Evolutionary conservation across 805 yeast genomes (phyloP).

Genomic region (Lipomyces sp.): DNA sequence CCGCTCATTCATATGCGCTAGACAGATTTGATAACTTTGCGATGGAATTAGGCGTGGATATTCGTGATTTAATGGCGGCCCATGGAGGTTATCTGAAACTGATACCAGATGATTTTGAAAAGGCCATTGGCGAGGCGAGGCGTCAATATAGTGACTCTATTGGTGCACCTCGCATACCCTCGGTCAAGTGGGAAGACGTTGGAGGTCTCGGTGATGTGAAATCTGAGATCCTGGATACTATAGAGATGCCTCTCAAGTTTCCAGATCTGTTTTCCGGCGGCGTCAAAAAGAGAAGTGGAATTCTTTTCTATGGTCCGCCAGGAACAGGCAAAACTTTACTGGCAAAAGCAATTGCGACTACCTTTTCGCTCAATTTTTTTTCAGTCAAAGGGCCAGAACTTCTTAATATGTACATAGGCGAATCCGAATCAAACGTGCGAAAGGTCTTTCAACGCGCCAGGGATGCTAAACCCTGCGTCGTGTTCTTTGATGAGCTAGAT

Average conservation of each 20-base stretch:
- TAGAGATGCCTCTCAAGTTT: slow-evolving; percentile 90
- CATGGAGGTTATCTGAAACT: slow-evolving; percentile 55
- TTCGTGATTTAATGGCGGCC: slow-evolving; percentile 44
- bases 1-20: slow-evolving; percentile 58
- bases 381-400: slow-evolving; percentile 97
- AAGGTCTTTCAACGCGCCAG: slow-evolving; percentile 90
- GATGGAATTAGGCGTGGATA: slow-evolving; percentile 19
- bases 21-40: slow-evolving; percentile 45
- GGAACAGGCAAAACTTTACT: slow-evolving; percentile 96
- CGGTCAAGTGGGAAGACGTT: slow-evolving; percentile 94
- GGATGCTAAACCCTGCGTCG: slow-evolving; percentile 96
- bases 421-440: slow-evolving; percentile 95
- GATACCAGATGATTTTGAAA: slow-evolving; percentile 59
- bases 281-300: slow-evolving; percentile 92
- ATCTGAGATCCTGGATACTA: slow-evolving; percentile 89
- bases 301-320: slow-evolving; percentile 95
- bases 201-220: slow-evolving; percentile 92
- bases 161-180: slow-evolving; percentile 95
- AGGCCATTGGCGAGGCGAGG: slow-evolving; percentile 75
- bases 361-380: slow-evolving; percentile 88
- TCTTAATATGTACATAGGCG: slow-evolving; percentile 97
- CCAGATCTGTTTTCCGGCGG: slow-evolving; percentile 88
- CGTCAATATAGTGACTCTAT: slow-evolving; percentile 87
- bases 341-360: slow-evolving; percentile 96
- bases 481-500: slow-evolving; percentile 95